Evolutionary conservation across 1,139 yeast genomes (phyloP).

Genomic region (Yamadazyma taylorii): DNA sequence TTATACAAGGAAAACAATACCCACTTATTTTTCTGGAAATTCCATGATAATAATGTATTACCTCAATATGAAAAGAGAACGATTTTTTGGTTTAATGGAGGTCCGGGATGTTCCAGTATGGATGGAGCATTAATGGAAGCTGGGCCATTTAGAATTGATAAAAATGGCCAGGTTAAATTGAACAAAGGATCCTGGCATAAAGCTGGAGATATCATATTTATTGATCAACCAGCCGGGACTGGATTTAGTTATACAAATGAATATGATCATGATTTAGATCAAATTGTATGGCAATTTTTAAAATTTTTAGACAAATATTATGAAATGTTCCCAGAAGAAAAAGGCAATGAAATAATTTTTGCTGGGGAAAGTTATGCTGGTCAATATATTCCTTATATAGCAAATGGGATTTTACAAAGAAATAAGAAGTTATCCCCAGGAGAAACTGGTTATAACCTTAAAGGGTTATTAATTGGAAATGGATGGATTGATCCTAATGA

Average conservation of each 20-base stretch:
- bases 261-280: constrained; percentile 58
- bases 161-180: constrained; percentile 42
- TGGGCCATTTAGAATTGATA: constrained; percentile 77
- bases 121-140: constrained; percentile 94
- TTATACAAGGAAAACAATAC: constrained; percentile 55
- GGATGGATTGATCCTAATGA: constrained; percentile 94
- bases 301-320: constrained; percentile 67
- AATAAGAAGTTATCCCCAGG: constrained; percentile 32
- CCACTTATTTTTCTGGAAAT: constrained; percentile 82
- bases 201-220: constrained; percentile 73
- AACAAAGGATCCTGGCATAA: constrained; percentile 88
- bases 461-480: constrained; percentile 83
- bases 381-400: constrained; percentile 90
- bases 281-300: constrained; percentile 61
- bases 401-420: constrained; percentile 55
- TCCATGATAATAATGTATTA: constrained; percentile 35
- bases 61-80: constrained; percentile 41
- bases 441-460: constrained; percentile 41
- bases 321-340: constrained; percentile 72
- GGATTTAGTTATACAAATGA: constrained; percentile 72
- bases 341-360: constrained; percentile 61
- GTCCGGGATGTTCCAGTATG: constrained; percentile 97
- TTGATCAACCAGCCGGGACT: constrained; percentile 95
- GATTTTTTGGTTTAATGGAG: constrained; percentile 91
- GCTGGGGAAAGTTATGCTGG: constrained; percentile 99